These are phyloP conservation scores for Penicillium verhagenii DNA, from an alignment of 495 filamentous ascomycete genomes.

Conservation along the genomic window DNA sequence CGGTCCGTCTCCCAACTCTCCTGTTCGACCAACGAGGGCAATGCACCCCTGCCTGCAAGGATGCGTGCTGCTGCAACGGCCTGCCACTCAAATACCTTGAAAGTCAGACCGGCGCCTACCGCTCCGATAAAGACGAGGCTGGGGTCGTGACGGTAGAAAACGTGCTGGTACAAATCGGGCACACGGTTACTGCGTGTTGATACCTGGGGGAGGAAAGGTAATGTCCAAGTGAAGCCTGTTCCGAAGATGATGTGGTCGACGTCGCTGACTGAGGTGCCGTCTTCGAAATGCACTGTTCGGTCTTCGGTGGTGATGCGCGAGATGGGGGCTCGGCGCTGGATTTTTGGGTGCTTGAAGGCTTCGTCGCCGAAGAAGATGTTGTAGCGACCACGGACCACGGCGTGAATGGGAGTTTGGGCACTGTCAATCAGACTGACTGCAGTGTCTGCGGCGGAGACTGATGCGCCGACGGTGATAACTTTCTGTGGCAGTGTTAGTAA, in stretches of 20 bases:
- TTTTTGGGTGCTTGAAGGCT: slow-evolving; percentile 51
- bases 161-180: slow-evolving; percentile 55
- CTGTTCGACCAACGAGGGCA: slow-evolving; percentile 45
- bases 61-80: slow-evolving; percentile 56
- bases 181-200: slow-evolving; percentile 52
- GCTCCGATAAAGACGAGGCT: slow-evolving; percentile 39
- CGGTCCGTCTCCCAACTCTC: slow-evolving; percentile 52
- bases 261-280: slow-evolving; percentile 44
- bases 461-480: slow-evolving; percentile 43
- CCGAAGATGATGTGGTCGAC: slow-evolving; percentile 59
- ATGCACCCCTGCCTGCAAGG: slow-evolving; percentile 47
- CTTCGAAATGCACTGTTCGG: slow-evolving; percentile 43
- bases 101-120: slow-evolving; percentile 55
- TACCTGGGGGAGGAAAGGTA: slow-evolving; percentile 53
- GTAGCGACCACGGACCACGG: slow-evolving; percentile 41
- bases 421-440: slow-evolving; percentile 34
- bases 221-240: slow-evolving; percentile 55
- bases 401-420: slow-evolving; percentile 34
- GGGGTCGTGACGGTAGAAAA: slow-evolving; percentile 48
- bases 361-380: slow-evolving; percentile 52
- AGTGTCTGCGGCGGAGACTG: slow-evolving; percentile 45
- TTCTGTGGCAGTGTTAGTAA: slow-evolving; percentile 21
- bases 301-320: slow-evolving; percentile 42
- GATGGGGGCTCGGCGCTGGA: slow-evolving; percentile 44
- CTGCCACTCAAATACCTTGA: slow-evolving; percentile 62